phyloP scores from a whole-genome alignment of 2,329 filamentous ascomycete genomes.

The Cladosporium sp. region DNA sequence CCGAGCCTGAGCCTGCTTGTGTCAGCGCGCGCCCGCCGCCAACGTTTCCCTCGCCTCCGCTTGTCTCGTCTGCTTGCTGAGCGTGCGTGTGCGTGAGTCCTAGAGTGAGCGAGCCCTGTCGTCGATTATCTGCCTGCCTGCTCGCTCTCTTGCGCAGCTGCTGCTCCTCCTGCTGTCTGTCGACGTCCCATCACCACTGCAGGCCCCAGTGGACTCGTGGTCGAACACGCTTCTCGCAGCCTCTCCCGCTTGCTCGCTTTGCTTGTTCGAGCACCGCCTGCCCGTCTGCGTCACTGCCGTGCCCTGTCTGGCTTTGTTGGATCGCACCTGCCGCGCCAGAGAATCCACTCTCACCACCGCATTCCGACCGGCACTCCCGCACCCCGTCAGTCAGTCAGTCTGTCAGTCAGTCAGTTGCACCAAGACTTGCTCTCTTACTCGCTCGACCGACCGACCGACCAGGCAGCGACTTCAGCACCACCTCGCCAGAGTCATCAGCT shows the following conservation, averaged over 20 bases:
- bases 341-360: background rate
- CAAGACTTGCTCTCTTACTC: background rate
- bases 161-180: constrained; percentile 7
- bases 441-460: background rate
- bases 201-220: constrained; percentile 14
- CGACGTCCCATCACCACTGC: constrained; percentile 12
- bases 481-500: background rate
- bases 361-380: constrained; percentile 2
- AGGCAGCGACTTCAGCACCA: constrained; percentile 10
- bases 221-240: constrained; percentile 4
- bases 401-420: background rate
- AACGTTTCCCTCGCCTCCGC: constrained; percentile 8
- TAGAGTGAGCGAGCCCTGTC: background rate
- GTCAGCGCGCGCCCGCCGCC: background rate
- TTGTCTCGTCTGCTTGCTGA: background rate
- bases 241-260: background rate
- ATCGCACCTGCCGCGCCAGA: constrained; percentile 14
- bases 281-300: constrained; percentile 3
- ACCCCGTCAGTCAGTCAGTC: background rate
- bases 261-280: background rate
- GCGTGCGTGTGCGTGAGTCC: background rate
- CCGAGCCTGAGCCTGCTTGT: background rate
- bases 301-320: constrained; percentile 11
- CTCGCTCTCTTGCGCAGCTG: constrained; percentile 4
- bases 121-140: constrained; percentile 5